Percentiles rank a stretch among this genome's conserved stretches.
phyloP scores from a whole-genome alignment of 2,329 filamentous ascomycete species.

The Trichophaea hybrida region DNA sequence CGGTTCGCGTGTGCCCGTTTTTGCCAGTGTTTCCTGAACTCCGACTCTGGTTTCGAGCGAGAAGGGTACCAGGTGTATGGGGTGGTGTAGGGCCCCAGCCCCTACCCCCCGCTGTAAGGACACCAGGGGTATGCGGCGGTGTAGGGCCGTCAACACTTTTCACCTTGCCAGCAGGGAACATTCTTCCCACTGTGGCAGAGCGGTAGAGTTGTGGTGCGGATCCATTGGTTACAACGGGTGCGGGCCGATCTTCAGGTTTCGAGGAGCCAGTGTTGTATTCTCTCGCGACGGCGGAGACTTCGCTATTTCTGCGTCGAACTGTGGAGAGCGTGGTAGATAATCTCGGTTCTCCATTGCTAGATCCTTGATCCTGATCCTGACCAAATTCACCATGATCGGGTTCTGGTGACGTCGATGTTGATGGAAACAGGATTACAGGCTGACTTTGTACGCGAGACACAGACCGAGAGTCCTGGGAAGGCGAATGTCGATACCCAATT shows the following conservation, averaged over 20 bases:
- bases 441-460: not conserved
- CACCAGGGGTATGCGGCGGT: not conserved
- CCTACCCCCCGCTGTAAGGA: not conserved
- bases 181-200: conserved; percentile 17
- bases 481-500: not conserved
- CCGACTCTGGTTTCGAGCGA: not conserved
- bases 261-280: not conserved
- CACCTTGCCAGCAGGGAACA: conserved; percentile 10
- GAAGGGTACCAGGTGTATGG: not conserved
- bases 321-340: not conserved
- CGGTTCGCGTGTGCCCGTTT: conserved; percentile 17
- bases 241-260: not conserved
- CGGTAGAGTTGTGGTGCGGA: conserved; percentile 4
- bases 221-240: not conserved
- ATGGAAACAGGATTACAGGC: not conserved
- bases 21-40: not conserved
- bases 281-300: not conserved
- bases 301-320: not conserved
- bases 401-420: not conserved
- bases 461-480: no score
- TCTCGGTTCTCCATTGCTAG: not conserved
- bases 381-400: not conserved
- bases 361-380: not conserved
- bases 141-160: not conserved
- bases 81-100: not conserved